Evolutionary conservation across 768 basidiomycete genomes (phyloP), one percentile per base, ranked within the genome.

Genomic region (Symmetrospora coprosmae): DNA sequence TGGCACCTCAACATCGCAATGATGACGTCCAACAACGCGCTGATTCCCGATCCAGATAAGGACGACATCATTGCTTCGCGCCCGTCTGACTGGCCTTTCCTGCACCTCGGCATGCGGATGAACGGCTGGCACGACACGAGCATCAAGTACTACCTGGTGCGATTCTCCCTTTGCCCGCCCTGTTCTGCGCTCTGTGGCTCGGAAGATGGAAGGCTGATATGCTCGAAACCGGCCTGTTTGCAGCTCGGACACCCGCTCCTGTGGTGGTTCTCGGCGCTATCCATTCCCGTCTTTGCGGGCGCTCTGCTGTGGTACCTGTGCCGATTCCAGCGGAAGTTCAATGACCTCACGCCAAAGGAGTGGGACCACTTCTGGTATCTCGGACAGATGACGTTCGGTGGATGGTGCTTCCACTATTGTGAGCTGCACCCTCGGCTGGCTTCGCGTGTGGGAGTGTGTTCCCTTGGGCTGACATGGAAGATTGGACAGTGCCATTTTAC

Each of bases 1-100:
- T 91, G 88, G 83, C 92, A 99, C 71, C 80, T 99, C 59, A 99
- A 99, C 69, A 88, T 99, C 25, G 94, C 91, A 7, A 99, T 99
- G 94, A 90, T 91, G 87, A 94, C 92, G 0, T 96, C 94, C 4
- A 99, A 99, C 76, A 99, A 99, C 70, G 92, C 94, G 0, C 83
- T 99, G 55, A 72, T 97, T 38, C 94, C 94, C 1, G 90, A 99
- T 69, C 89, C 92, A 0, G 94, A 99, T 77, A 97, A 97, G 74
- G 88, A 92, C 67, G 94, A 99, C 71, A 88, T 96, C 70, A 81
- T 99, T 50, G 94, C 92, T 0, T 92, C 89, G 33, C 81, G 79
- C 66, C 91, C 92, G 0, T 79, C 79, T 37, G 91, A 97, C 68
- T 99, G 94, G 92, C 92, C 92, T 0, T 82, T 86, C 75, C 76